A percentile compares a stretch with the other conserved stretches of the same genome.
Evolutionary conservation across 2,329 filamentous ascomycete genomes (phyloP).

Genomic region (Paradendryphiella salina): DNA sequence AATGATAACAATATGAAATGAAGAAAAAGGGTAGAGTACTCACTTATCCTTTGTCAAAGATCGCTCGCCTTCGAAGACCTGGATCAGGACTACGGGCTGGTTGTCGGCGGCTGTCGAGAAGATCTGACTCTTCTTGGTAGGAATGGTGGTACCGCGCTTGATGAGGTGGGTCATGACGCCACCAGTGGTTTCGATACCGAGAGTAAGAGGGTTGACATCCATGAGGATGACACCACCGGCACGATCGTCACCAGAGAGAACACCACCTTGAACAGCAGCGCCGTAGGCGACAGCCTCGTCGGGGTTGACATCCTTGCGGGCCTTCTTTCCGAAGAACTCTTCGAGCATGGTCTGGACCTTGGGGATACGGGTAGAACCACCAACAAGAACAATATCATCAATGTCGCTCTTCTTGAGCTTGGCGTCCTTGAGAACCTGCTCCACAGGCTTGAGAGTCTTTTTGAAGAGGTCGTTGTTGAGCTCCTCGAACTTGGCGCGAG

Average conservation of each 20-base stretch:
- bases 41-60: constrained; percentile 76
- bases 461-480: constrained; percentile 99
- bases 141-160: constrained; percentile 90
- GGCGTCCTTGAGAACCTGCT: constrained; percentile 97
- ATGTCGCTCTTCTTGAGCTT: constrained; percentile 96
- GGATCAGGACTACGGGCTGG: constrained; percentile 92
- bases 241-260: constrained; percentile 84
- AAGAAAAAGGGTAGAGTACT: too few relatives aligned
- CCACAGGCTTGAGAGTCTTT: constrained; percentile 97
- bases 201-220: constrained; percentile 95
- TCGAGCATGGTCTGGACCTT: constrained; percentile 95
- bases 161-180: constrained; percentile 98
- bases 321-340: constrained; percentile 98
- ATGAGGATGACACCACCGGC: constrained; percentile 84
- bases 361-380: constrained; percentile 98
- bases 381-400: constrained; percentile 95
- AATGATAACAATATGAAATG: too few relatives aligned
- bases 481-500: constrained; percentile 98
- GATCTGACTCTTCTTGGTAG: constrained; percentile 95
- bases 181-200: constrained; percentile 96
- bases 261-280: constrained; percentile 95
- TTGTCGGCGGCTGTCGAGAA: constrained; percentile 97
- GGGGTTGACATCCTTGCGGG: constrained; percentile 98
- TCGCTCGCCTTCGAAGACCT: constrained; percentile 93
- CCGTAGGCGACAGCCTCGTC: constrained; percentile 98